Evolutionary conservation across 768 basidiomycete genomes (phyloP), one percentile per base, ranked within the genome.

Genomic region (Podaxis pistillaris): DNA sequence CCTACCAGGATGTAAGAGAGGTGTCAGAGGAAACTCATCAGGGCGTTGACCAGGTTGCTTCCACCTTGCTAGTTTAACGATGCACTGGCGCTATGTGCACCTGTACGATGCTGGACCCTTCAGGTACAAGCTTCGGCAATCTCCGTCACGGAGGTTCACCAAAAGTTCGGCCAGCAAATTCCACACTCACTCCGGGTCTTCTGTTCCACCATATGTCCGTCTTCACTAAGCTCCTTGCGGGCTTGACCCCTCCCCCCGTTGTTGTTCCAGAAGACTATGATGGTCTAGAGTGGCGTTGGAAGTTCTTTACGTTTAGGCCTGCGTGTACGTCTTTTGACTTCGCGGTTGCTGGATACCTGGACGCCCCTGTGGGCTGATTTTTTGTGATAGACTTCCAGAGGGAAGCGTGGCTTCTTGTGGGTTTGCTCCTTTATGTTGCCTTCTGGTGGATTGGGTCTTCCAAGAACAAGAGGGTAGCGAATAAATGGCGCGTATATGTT

Each of bases 281-380:
- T 38, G 94, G 94, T 19, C 73, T 84, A 51, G 83, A 97, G 73
- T 88, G 79, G 72, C 81, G 76, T 65, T 95, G 89, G 88, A 87
- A 82, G 70, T 78, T 86, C 60, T 75, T 97, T 67, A 85, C 88
- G 40, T 93, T 96, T 76, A 81, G 94, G 47, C 95, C 94, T 19
- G 91, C 88, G 8, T 71, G 89, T 89, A 69, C 66, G 87, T 78
- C 41, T 58, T 57, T 41, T 33, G 30, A 33, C 30, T 33, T 33
- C 1, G 30, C 8, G 7, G 60, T 51, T 19, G 22, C 53, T 56
- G 13, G 17, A 22, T 24, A 33, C 33, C 40, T 19, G 57, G 54
- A 53, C 15, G 59, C 56, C 49, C 62, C 52, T 13, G 47, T 50
- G 46, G 1, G 33, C 36, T 57, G 17, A 55, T 24, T 17, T 44